Base-by-base conservation (phyloP, 345 rosid species). In the Linum lewisii region DNA sequence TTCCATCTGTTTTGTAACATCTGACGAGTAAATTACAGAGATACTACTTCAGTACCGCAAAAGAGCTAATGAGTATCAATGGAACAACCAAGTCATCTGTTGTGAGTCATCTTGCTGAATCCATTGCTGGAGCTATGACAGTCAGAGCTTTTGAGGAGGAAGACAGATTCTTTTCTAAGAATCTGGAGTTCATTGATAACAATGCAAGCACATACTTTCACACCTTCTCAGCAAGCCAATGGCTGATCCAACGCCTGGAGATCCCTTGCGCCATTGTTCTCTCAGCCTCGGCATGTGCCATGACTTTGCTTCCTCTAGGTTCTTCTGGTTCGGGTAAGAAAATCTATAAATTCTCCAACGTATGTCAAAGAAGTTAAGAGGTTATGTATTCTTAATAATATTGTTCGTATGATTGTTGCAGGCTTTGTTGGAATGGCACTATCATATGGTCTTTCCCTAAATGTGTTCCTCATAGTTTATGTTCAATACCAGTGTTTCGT, bases 81-180 rank as follows among this genome's bases (percentile, higher is more conserved):
- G 73, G 73, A 63, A 73, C 67, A 8, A 73, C 37, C 4, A 68
- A 69, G 51, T 68, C 73, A 24, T 65, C 56, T 19, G 59, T 66
- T 24, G 73, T 69, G 19, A 68, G 65, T 47, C 73, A 73, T 19
- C 44, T 68, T 5, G 54, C 70, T 20, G 77, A 73, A 69, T 69
- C 73, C 4, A 59, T 65, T 20, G 58, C 77, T 2, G 73, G 73
- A 57, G 73, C 44, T 34, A 61, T 49, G 50, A 69, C 63, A 34
- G 69, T 73, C 11, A 68, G 67, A 65, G 73, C 73, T 52, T 73
- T 73, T 55, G 56, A 25, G 58, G 70, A 61, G 50, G 77, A 73
- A 55, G 64, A 58, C 1, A 53, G 70, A n/a, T 73, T 68, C 64
- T 68, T 65, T n/a, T 4, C 34, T 4, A 32, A 56, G 57, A 38